Percentiles rank a stretch among this genome's conserved stretches.
Evolutionary conservation across 352 stramenopile species (phyloP).

Genomic region (Pythium aquatile): DNA sequence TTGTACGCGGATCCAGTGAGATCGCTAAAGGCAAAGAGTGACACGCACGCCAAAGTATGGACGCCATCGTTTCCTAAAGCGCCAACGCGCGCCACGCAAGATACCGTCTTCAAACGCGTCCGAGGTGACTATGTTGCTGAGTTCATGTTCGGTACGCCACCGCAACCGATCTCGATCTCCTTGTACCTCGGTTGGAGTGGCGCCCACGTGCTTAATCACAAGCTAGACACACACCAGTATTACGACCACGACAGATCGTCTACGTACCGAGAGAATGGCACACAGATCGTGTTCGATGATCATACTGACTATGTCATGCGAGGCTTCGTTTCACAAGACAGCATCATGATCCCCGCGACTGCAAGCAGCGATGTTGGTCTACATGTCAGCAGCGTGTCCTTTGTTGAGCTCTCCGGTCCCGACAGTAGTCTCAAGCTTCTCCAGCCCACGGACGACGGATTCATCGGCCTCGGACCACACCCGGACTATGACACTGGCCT

Average conservation of each 20-base stretch:
- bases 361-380: not conserved
- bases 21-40: not conserved
- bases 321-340: constrained; percentile 3
- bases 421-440: not conserved
- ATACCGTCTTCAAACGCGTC: not conserved
- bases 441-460: not conserved
- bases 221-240: not conserved
- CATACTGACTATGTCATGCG: not conserved
- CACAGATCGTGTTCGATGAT: not conserved
- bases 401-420: not conserved
- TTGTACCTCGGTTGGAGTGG: not conserved
- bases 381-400: not conserved
- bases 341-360: not conserved
- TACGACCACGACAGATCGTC: constrained; percentile 9
- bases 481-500: not conserved
- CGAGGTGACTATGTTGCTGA: not conserved
- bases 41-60: not conserved
- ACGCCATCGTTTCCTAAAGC: not conserved
- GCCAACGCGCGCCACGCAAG: not conserved
- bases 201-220: not conserved
- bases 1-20: not conserved
- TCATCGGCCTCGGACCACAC: not conserved
- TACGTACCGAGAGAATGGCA: constrained; percentile 7
- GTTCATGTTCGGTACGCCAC: not conserved
- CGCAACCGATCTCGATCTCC: not conserved